Conservation (phyloP, 2,329 filamentous ascomycete species). For the Aspergillus japonicus region DNA sequence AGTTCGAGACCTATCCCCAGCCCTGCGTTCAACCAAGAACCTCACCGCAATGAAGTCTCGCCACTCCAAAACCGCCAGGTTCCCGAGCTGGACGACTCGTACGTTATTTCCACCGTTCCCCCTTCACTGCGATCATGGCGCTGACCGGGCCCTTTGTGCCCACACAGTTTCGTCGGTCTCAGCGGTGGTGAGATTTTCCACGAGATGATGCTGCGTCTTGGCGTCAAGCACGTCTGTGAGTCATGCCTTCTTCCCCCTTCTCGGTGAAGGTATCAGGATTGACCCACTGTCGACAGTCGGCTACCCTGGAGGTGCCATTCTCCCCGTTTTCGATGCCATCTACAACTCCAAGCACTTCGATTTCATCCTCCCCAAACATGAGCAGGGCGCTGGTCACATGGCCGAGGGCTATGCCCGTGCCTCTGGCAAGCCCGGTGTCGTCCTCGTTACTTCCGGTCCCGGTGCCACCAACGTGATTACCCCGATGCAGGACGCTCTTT, state of each 20-base stretch:
- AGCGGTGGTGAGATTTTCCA: conserved; percentile 96
- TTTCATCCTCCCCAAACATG: conserved; percentile 90
- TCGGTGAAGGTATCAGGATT: background rate
- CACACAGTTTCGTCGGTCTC: conserved; percentile 78
- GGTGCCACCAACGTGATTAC: conserved; percentile 94
- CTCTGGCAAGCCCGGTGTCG: conserved; percentile 85
- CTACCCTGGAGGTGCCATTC: conserved; percentile 72
- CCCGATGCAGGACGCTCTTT: conserved; percentile 88
- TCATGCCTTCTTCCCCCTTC: conserved; percentile 29
- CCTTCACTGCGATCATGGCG: background rate
- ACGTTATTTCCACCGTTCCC: conserved; percentile 41
- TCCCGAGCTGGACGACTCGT: conserved; percentile 77
- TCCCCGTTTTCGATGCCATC: conserved; percentile 94
- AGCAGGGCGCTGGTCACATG: conserved; percentile 97
- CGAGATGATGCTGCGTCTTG: conserved; percentile 95
- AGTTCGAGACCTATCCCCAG: conserved; percentile 61
- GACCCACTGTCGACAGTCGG: conserved; percentile 6
- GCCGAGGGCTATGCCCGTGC: conserved; percentile 91
- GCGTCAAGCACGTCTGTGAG: conserved; percentile 92
- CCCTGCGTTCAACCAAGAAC: conserved; percentile 58
- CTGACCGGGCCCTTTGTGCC: conserved; percentile 8
- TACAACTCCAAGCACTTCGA: conserved; percentile 93
- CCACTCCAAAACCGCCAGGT: conserved; percentile 62
- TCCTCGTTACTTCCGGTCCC: conserved; percentile 89
- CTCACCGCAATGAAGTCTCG: conserved; percentile 62